Percentiles rank a stretch among this genome's conserved stretches.
Conservation (phyloP, 768 basidiomycete species). For the Mycena vitilis region DNA sequence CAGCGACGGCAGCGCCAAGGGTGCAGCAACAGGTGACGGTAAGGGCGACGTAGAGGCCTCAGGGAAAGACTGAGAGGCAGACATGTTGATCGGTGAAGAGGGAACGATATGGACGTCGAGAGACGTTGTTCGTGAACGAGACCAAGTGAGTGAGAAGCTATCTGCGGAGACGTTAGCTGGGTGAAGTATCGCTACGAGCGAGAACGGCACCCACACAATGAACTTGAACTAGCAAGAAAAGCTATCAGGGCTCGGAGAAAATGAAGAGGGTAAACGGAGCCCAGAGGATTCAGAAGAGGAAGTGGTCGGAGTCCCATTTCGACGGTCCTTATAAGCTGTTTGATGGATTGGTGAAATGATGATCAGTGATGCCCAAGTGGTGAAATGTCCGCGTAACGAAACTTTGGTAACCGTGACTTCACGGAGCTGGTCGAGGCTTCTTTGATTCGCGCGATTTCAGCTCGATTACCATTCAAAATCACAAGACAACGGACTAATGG, state of each 20-base stretch:
- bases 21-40: background rate
- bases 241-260: background rate
- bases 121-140: conserved; percentile 8
- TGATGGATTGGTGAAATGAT: background rate
- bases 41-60: conserved; percentile 11
- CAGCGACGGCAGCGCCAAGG: conserved; percentile 12
- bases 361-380: background rate
- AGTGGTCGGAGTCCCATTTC: background rate
- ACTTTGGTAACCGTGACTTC: background rate
- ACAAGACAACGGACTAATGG: too few relatives aligned
- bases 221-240: background rate
- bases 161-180: background rate
- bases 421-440: background rate
- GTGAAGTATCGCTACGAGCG: background rate
- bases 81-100: conserved; percentile 8
- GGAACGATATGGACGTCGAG: conserved; percentile 18
- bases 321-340: background rate
- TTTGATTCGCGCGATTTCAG: background rate
- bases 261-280: background rate
- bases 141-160: background rate
- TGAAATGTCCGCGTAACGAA: background rate
- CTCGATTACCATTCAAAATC: too few relatives aligned
- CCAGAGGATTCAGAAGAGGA: background rate
- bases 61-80: conserved; percentile 1
- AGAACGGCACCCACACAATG: background rate